Base-by-base conservation (phyloP, 2,329 filamentous ascomycete species). In the Grosmannia penicillata region DNA sequence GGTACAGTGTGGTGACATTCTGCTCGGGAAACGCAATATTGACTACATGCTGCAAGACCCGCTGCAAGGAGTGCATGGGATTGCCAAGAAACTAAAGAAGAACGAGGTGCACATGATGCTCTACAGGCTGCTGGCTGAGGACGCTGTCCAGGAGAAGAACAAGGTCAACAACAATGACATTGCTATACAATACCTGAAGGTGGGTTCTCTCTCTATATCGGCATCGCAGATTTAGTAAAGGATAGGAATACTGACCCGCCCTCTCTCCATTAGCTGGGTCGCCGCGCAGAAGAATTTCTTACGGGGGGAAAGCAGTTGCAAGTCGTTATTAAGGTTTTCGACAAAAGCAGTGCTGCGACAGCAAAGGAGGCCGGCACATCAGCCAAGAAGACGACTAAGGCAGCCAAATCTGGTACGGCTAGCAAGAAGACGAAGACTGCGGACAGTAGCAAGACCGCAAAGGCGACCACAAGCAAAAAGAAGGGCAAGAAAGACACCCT, bases 101-200 rank as follows among this genome's bases (percentile, higher is more conserved):
- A 74, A 78, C 26, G 83, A 93, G 51, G 69, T 86, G 11, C 82
- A 94, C 52, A 78, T 86, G 28, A 66, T 96, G n/a, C 84, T 95
- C 49, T 75, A 84, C 51, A 69, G 72, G 34, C 65, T 98, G 9
- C 61, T 83, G 8, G 71, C 71, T 6, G 82, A 93, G 50, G 78
- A 79, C 32, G 83, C 78, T 6, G 61, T 98, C 21, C 57, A 55
- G 13, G 85, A 95, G 57, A 62, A 78, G 25, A 82, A 84, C 51
- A 62, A 72, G 36, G 62, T 75, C 40, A 82, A 78, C 52, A 62
- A 60, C 31, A 62, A 62, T 33, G 72, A 73, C 5, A 87, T 93
- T 53, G 72, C 83, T 2, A 72, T 75, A 38, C 75, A 82, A 47
- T 94, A 95, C 53, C 65, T 86, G 34, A 59, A 64, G 42, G 76